Conservation (phyloP, 75 land plant genomes). For the Adiantum capillusveneris region DNA sequence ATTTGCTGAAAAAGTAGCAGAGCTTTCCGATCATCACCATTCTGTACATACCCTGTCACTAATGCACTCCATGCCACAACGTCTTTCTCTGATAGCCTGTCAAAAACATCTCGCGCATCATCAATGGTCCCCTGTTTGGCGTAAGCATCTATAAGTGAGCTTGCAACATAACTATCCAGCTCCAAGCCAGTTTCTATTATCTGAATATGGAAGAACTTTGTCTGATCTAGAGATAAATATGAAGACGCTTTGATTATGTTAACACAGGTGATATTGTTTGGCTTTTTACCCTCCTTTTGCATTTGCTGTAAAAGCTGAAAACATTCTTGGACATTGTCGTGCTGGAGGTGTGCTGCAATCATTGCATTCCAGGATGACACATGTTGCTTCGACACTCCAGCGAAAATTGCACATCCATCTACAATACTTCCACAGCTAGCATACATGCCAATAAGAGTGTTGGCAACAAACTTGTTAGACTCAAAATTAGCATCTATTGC, state of each 20-base stretch:
- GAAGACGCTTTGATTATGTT: slow-evolving; percentile 19
- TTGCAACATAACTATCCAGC: slow-evolving; percentile 1
- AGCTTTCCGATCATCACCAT: slow-evolving; percentile 21
- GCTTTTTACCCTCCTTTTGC: slow-evolving; percentile 25
- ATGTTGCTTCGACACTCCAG: slow-evolving; percentile 16
- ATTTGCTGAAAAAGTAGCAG: slow-evolving; percentile 28
- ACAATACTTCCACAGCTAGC: slow-evolving; percentile 26
- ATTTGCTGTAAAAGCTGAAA: slow-evolving; percentile 24
- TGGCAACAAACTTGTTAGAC: slow-evolving; percentile 18
- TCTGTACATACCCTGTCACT: slow-evolving; percentile 30
- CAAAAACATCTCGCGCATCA: slow-evolving; percentile 18
- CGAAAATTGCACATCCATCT: slow-evolving; percentile 24
- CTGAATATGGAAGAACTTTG: slow-evolving; percentile 13
- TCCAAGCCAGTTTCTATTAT: slow-evolving; percentile 10
- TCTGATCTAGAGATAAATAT: slow-evolving; percentile 2
- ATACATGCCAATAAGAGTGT: slow-evolving; percentile 49
- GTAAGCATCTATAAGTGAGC: slow-evolving; percentile 18
- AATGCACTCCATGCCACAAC: slow-evolving; percentile 25
- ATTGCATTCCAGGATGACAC: slow-evolving; percentile 46
- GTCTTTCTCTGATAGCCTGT: slow-evolving; percentile 10
- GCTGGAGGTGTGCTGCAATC: slow-evolving; percentile 28
- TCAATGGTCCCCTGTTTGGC: slow-evolving; percentile 12
- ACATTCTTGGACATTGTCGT: slow-evolving; percentile 24
- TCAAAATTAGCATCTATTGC: slow-evolving; percentile 15
- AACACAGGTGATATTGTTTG: slow-evolving; percentile 45